Conservation (phyloP, 495 filamentous ascomycete genomes). For the Aspergillus indologenus region DNA sequence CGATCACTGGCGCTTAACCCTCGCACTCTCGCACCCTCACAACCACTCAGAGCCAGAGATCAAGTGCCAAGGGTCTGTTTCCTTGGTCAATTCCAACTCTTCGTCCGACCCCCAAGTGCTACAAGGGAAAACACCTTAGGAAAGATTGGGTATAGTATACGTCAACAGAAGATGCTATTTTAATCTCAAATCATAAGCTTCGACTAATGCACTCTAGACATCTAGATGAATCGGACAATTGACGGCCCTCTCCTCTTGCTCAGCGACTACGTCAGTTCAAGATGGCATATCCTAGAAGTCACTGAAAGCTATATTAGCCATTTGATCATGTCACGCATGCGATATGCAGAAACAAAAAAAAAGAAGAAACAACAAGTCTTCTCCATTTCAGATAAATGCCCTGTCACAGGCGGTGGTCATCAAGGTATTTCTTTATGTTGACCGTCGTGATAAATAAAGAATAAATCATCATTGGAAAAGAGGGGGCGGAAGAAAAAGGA, state of each 20-base stretch:
- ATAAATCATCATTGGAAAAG: slow-evolving; percentile 66
- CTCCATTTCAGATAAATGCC: slow-evolving; percentile 62
- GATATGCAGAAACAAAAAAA: no score
- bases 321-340: not conserved
- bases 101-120: not conserved
- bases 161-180: not conserved
- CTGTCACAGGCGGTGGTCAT: slow-evolving; percentile 90
- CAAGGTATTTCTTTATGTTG: slow-evolving; percentile 83
- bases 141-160: not conserved
- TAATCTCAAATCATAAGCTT: not conserved
- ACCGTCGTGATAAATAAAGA: slow-evolving; percentile 90
- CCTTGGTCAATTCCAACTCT: not conserved
- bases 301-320: slow-evolving; percentile 1
- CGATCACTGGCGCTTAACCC: slow-evolving; percentile 18
- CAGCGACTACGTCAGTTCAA: not conserved
- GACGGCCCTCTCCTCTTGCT: slow-evolving; percentile 14
- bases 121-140: not conserved
- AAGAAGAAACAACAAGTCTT: slow-evolving; percentile 7
- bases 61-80: not conserved
- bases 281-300: not conserved
- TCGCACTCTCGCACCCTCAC: slow-evolving; percentile 1
- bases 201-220: slow-evolving; percentile 5
- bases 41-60: slow-evolving; percentile 17
- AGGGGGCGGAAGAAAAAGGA: slow-evolving; percentile 7
- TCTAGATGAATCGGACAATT: slow-evolving; percentile 1